These are phyloP conservation scores for Microsporum audouinii DNA, from an alignment of 2,329 filamentous ascomycete genomes.

Conservation along the genomic window DNA sequence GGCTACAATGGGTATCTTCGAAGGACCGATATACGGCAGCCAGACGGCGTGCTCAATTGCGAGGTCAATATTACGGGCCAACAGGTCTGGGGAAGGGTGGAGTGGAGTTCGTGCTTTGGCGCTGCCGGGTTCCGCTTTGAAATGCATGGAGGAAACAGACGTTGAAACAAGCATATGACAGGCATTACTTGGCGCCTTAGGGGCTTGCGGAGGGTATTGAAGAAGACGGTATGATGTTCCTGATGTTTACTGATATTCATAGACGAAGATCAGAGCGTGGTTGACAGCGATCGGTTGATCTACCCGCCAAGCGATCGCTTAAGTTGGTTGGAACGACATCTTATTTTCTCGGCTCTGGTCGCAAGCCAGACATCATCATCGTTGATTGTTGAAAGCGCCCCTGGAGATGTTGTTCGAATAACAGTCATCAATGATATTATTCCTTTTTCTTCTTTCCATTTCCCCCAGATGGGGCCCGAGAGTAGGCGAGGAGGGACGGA, in stretches of 20 bases:
- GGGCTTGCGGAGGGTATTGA: neutral
- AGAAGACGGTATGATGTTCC: neutral
- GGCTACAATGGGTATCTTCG: neutral
- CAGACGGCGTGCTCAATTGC: neutral
- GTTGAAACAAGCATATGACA: constrained; percentile 4
- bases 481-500: neutral
- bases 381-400: neutral
- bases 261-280: neutral
- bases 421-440: too few species aligned
- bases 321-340: neutral
- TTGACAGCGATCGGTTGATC: neutral
- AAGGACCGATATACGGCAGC: neutral
- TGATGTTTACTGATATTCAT: neutral
- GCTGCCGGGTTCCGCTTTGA: neutral
- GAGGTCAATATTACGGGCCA: neutral
- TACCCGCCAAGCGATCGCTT: neutral
- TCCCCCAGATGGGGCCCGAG: neutral
- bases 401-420: neutral
- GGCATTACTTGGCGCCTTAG: neutral
- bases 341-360: neutral
- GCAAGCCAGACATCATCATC: neutral
- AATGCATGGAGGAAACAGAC: neutral
- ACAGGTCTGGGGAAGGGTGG: neutral
- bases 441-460: neutral
- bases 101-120: neutral